phyloP scores from a whole-genome alignment of 202 grass and related monocot genomes.

The Bolboschoenoplectus hybrid region DNA sequence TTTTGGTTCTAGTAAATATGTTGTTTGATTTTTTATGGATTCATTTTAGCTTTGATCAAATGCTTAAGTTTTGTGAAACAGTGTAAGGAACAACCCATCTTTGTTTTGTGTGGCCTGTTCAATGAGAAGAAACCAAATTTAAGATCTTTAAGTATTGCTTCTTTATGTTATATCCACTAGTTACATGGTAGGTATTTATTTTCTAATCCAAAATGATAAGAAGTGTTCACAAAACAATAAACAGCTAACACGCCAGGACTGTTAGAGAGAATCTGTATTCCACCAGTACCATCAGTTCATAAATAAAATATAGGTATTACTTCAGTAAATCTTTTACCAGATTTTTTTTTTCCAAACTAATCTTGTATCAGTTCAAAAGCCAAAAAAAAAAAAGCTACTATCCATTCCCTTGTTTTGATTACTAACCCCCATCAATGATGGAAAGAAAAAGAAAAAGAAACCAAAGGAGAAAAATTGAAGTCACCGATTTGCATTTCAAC shows the following conservation, averaged over 20 bases:
- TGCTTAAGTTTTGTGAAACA: slow-evolving; percentile 41
- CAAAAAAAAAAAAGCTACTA: neutral
- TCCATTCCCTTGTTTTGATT: neutral
- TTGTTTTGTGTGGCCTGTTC: slow-evolving; percentile 33
- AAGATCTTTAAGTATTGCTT: neutral
- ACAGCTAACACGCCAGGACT: slow-evolving; percentile 5
- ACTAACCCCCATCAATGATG: neutral
- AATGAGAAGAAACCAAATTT: slow-evolving; percentile 23
- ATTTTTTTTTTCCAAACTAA: neutral
- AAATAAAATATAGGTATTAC: neutral
- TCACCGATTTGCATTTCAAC: slow-evolving; percentile 40
- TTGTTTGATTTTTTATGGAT: slow-evolving; percentile 33
- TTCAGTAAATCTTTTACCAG: neutral
- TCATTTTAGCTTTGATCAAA: slow-evolving; percentile 25
- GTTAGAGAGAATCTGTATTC: slow-evolving; percentile 16
- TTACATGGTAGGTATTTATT: slow-evolving; percentile 16
- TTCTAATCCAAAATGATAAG: neutral
- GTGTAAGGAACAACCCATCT: neutral
- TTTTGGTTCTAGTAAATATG: slow-evolving; percentile 27
- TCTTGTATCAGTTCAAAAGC: neutral
- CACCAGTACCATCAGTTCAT: neutral
- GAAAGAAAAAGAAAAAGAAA: neutral
- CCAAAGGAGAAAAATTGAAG: neutral
- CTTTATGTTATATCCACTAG: neutral
- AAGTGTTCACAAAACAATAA: slow-evolving; percentile 13